A percentile compares a stretch with the other conserved stretches of the same genome.
These are phyloP conservation scores for Pseudocercospora fuligena DNA, from an alignment of 2,329 filamentous ascomycete genomes.

Conservation along the genomic window DNA sequence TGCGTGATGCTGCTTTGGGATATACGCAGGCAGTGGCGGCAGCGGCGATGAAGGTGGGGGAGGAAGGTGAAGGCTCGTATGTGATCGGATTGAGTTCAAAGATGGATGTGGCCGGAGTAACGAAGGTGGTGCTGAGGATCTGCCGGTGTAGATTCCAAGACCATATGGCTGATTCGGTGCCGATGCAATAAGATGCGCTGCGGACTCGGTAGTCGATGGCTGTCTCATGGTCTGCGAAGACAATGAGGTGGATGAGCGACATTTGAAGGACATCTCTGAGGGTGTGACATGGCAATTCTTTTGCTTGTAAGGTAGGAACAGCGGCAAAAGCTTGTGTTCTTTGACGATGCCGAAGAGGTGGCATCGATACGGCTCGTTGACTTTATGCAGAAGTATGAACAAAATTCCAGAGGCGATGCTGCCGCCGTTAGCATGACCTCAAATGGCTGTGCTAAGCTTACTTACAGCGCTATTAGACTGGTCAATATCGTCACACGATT, in stretches of 20 bases:
- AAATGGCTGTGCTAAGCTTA: neutral
- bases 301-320: conserved; percentile 30
- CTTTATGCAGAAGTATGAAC: conserved; percentile 35
- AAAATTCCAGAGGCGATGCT: conserved; percentile 31
- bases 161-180: conserved; percentile 28
- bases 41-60: conserved; percentile 31
- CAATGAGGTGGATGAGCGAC: conserved; percentile 36
- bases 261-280: conserved; percentile 41
- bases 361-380: conserved; percentile 30
- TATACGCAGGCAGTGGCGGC: conserved; percentile 35
- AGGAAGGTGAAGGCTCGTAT: conserved; percentile 24
- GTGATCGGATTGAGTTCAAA: conserved; percentile 29
- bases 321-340: conserved; percentile 27
- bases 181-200: conserved; percentile 17
- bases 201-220: conserved; percentile 18
- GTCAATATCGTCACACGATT: conserved; percentile 33
- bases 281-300: conserved; percentile 22
- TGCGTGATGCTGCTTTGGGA: conserved; percentile 28
- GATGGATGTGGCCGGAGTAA: conserved; percentile 34
- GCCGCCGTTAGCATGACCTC: conserved; percentile 8
- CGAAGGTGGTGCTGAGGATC: conserved; percentile 24
- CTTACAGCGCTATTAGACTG: conserved; percentile 35
- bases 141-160: conserved; percentile 32
- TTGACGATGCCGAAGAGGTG: conserved; percentile 35
- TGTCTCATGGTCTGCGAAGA: conserved; percentile 24